phyloP scores from a whole-genome alignment of 129 eudicot genomes.

The Pittosporum tobira region DNA sequence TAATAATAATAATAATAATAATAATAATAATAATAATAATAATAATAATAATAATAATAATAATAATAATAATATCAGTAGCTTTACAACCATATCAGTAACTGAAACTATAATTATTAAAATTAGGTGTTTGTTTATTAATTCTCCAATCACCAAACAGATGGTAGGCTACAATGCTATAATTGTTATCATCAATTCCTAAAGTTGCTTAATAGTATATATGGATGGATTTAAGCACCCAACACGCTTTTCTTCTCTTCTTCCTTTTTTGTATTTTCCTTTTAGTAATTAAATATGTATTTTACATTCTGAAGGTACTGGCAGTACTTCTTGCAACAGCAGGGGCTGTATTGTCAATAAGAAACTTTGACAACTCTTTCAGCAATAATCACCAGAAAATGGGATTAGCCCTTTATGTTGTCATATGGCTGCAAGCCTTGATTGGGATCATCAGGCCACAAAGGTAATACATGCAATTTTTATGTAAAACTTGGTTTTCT shows the following conservation, averaged over 20 bases:
- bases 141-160: neutral
- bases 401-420: slow-evolving; percentile 68
- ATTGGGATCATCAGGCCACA: slow-evolving; percentile 60
- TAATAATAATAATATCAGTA: no score
- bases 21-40: no score
- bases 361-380: slow-evolving; percentile 66
- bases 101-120: neutral
- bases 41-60: no score
- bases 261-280: neutral
- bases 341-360: slow-evolving; percentile 66
- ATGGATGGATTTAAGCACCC: neutral
- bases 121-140: neutral
- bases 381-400: slow-evolving; percentile 71
- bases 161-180: neutral
- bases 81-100: slow-evolving; percentile 3
- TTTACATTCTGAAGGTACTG: slow-evolving; percentile 36
- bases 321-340: slow-evolving; percentile 54
- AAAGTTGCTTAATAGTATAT: neutral
- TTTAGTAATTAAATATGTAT: neutral
- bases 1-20: no score
- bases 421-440: slow-evolving; percentile 59
- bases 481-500: no score
- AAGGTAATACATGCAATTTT: slow-evolving; percentile 40
- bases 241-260: neutral
- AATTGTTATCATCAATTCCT: neutral